These are phyloP conservation scores for Micractinium sp. DNA, from an alignment of 139 green algal species.

Conservation along the genomic window DNA sequence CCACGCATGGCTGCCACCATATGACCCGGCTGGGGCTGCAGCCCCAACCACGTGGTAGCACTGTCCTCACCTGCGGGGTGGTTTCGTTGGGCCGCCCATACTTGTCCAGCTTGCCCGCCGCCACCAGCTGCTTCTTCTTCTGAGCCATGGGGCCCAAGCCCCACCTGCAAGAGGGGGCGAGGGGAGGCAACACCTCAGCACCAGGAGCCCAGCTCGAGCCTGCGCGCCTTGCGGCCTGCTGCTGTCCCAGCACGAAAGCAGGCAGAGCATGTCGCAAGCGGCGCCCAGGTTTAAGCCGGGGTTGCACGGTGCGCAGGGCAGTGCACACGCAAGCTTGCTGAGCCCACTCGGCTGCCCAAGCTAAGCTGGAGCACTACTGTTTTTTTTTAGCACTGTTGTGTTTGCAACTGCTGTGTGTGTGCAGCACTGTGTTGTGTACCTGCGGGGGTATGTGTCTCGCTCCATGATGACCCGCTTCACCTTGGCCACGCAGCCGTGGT, in stretches of 20 bases:
- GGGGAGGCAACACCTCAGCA: background rate
- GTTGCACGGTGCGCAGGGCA: too few species aligned
- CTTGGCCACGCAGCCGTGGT: constrained; percentile 96
- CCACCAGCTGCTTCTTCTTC: constrained; percentile 98
- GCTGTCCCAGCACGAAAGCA: background rate
- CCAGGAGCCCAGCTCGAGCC: background rate
- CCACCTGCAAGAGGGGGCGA: background rate
- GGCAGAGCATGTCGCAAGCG: too few species aligned
- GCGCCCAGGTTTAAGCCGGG: too few species aligned
- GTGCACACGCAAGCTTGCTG: too few species aligned
- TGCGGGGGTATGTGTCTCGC: constrained; percentile 97
- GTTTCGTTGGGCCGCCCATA: constrained; percentile 94
- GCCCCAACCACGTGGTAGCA: too few species aligned
- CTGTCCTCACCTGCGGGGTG: constrained; percentile 85
- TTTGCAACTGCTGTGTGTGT: background rate
- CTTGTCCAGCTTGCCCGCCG: constrained; percentile 97
- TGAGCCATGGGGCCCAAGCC: constrained; percentile 90
- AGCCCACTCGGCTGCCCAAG: background rate
- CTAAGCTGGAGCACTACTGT: background rate
- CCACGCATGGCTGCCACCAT: background rate
- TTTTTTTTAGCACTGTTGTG: constrained; percentile 8
- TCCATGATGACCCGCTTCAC: constrained; percentile 99
- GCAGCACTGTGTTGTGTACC: constrained; percentile 62
- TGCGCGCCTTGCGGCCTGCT: background rate
- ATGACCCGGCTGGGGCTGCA: background rate